Evolutionary conservation across 257 asterid genomes (phyloP).

Genomic region (Vinca minor): DNA sequence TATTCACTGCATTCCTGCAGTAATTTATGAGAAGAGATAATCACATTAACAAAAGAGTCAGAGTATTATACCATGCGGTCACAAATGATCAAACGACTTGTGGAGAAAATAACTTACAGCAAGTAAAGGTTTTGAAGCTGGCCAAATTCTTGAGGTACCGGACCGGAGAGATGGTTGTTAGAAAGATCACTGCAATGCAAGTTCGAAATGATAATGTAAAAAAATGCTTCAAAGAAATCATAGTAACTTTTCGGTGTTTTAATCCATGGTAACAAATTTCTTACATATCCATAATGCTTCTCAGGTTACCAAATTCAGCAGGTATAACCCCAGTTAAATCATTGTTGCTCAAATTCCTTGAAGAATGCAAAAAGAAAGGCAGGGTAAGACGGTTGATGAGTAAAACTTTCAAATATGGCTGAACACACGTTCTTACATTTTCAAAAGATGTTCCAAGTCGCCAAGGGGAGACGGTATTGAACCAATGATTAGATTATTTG

Average conservation of each 20-base stretch:
- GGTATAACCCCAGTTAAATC: slow-evolving; percentile 63
- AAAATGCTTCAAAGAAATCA: neutral
- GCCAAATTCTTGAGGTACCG: slow-evolving; percentile 70
- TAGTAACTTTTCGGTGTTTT: neutral
- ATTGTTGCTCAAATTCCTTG: slow-evolving; percentile 77
- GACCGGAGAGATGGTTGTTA: slow-evolving; percentile 69
- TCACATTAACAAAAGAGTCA: neutral
- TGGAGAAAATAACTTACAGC: slow-evolving; percentile 47
- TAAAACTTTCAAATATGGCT: neutral
- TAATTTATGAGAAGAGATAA: neutral
- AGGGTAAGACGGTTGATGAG: neutral
- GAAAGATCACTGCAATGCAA: slow-evolving; percentile 69
- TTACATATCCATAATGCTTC: slow-evolving; percentile 91
- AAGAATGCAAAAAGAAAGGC: neutral
- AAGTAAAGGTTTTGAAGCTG: slow-evolving; percentile 79
- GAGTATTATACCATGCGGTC: neutral
- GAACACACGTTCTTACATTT: slow-evolving; percentile 47
- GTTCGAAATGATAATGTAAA: neutral
- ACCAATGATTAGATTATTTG: slow-evolving; percentile 66
- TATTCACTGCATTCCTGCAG: slow-evolving; percentile 61
- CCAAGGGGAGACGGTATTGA: slow-evolving; percentile 79
- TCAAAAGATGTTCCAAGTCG: slow-evolving; percentile 94
- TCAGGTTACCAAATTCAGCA: slow-evolving; percentile 80
- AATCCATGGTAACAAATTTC: slow-evolving; percentile 14
- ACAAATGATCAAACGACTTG: neutral